Percentiles rank a stretch among this genome's conserved stretches.
Evolutionary conservation across 208 protist species (phyloP).

Genomic region (Trypanosoma theileri): DNA sequence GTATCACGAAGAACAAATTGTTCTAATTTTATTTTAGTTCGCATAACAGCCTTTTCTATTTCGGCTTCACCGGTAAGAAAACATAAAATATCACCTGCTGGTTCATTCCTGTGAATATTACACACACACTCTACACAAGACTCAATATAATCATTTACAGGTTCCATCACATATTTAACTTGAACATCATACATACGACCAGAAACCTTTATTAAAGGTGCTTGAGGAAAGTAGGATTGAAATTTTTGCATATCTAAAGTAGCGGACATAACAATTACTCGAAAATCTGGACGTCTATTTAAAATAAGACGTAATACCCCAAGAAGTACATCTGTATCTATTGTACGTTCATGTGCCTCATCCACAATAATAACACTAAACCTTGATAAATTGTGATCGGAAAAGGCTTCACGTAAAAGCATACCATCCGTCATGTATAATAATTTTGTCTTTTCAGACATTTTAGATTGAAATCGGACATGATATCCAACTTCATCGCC

Average conservation of each 20-base stretch:
- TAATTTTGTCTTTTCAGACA: conserved; percentile 92
- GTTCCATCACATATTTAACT: conserved; percentile 72
- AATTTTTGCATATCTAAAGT: conserved; percentile 98
- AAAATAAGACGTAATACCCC: conserved; percentile 94
- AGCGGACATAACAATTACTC: conserved; percentile 97
- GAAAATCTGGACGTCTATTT: conserved; percentile 57
- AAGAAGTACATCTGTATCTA: conserved; percentile 99
- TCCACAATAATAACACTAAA: conserved; percentile 99
- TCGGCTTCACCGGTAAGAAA: conserved; percentile 90
- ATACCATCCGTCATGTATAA: conserved; percentile 99
- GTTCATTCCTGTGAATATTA: conserved; percentile 72
- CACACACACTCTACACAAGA: conserved; percentile 60
- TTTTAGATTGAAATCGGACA: conserved; percentile 98
- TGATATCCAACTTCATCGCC: conserved; percentile 98
- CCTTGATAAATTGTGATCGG: conserved; percentile 84
- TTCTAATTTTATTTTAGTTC: conserved; percentile 31
- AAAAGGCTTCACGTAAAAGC: conserved; percentile 95
- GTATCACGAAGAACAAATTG: neutral
- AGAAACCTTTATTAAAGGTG: conserved; percentile 96
- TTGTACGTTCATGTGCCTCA: conserved; percentile 99
- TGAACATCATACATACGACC: conserved; percentile 94
- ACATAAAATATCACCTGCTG: conserved; percentile 80
- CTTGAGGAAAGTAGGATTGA: conserved; percentile 94
- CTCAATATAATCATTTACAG: conserved; percentile 94
- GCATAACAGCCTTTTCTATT: conserved; percentile 67